Base-by-base conservation (phyloP, 2,329 filamentous ascomycete species). In the Didymella glomerata region DNA sequence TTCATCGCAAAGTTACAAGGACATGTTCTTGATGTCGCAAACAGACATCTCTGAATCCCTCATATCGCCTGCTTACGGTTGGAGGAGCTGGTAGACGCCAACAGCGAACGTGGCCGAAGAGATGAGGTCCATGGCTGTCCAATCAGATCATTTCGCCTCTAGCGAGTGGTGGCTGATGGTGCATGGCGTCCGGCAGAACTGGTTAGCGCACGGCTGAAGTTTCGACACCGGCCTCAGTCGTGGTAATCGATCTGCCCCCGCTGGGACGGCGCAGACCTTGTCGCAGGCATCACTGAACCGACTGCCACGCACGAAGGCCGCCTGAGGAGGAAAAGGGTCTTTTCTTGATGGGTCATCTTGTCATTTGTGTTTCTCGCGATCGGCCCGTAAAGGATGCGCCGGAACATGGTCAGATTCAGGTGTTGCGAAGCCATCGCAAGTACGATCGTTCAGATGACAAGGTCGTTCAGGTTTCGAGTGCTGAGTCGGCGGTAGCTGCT, bases 151-250 rank as follows among this genome's bases (percentile, higher is more conserved):
- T 13, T 16, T 28, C 28, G 25, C 36, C 22, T 56, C 58, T 62
- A 64, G 50, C 50, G 50, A 59, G 42, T 45, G 32, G 56, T 64
- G 61, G 67, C 61, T 62, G 63, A 64, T 63, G 62, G 50, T 54
- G 56, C 56, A 54, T 59, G 50, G 51, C 40, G 41, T 34, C 40
- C 40, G 32, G 46, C 56, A 50, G 14, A 59, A 59, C 11, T 51
- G 48, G 56, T 54, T 59, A 59, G 56, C 47, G 38, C 41, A 53
- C 56, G 49, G 56, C 56, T 45, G 56, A 48, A 50, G 34, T 54
- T 45, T 51, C 41, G 55, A 58, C 55, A 46, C 55, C 41, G 57
- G 56, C 50, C 56, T 54, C 40, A 46, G 34, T 54, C 34, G 32
- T 60, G 51, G 51, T 54, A 52, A 60, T 52, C 41, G 51, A 52